Evolutionary conservation across 2,329 filamentous ascomycete species (phyloP), one percentile per base, ranked within the genome.

Genomic region (Talaromyces sp.): DNA sequence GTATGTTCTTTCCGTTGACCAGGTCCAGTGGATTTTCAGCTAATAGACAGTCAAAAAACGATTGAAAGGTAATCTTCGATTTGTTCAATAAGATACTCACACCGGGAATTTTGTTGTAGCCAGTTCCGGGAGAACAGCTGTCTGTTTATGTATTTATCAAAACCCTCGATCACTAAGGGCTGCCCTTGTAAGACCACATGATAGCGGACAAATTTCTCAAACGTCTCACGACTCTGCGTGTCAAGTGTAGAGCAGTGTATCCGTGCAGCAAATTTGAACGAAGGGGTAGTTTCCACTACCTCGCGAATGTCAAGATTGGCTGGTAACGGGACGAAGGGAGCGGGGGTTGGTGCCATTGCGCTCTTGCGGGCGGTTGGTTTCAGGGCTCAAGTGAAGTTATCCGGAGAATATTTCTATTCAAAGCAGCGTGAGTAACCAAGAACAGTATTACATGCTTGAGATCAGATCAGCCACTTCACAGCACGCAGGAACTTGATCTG

Each of bases 91-190:
- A n/a, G 13, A 7, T 7, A 36, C 43, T 36, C 36, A 46, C 43
- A 35, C 10, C 20, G 43, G n/a, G 19, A 17, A 68, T 90, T 86
- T 30, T 88, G 89, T 49, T 88, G 86, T 32, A 99, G 77, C 92
- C 93, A 99, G 51, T 85, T 80, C 6, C 82, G 79, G 37, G 86
- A 90, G 71, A 97, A 97, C 0, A 95, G 84, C 74, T 85, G 84
- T 39, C 83, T 83, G 47, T 94, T 89, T 37, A 97, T 75, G 27
- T 84, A 80, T 32, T 85, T 78, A 56, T 96, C 84, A 80, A 94
- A 97, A 16, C 91, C 91, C 66, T 96, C 91, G 49, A 99, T 88
- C 10, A 97, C 89, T 6, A 99, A 78, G 2, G 94, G 94, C 62
- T 91, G 91, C 2, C 94, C 94, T 22, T 87, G 87, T 44, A 87